Base-by-base conservation (phyloP, 2,329 filamentous ascomycete species). In the Diaporthe batatas region DNA sequence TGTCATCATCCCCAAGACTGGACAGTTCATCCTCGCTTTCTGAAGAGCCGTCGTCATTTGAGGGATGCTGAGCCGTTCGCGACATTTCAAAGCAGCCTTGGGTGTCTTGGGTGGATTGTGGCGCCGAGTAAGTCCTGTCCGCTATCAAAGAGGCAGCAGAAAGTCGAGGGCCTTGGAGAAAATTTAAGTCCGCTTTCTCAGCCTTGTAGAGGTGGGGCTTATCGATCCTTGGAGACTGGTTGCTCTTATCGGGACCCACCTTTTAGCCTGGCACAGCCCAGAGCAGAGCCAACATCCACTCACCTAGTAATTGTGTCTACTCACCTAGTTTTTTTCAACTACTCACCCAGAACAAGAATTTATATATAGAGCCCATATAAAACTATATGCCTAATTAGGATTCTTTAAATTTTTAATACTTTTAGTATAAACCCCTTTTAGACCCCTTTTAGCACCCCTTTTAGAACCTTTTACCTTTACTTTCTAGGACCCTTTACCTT, bases 31-130 rank as follows among this genome's bases (percentile, higher is more conserved):
- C 76, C 14, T 79, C 76, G 55, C 75, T 73, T 42, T 76, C 77
- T 54, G 80, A 79, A 21, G 77, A 78, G 18, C 76, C 75, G 62
- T 79, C 78, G 49, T 80, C 77, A 55, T 62, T 49, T 8, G 64
- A 6, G 39, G 51, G 54, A 21, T 68, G 49, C 49, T 74, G 71
- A 34, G 59, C 54, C 51, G 73, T 74, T 47, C 71, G 71, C 29
- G 73, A 74, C 73, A 74, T 74, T 70, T 49, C 64, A 47, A 34
- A 25, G 25, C 23, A 47, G 34, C n/a, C 16, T 18, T 21, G 39
- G 54, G 44, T 57, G 53, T 25, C 16, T 18, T 21, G 39, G 54
- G 44, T 57, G 53, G n/a, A 25, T 29, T 51, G 34, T 44, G 47
- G 25, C 29, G 65, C 34, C 23, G 29, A 54, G 44, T 53, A 34